Percentiles rank a stretch among this genome's conserved stretches.
Conservation (phyloP, 805 yeast genomes). For the Kuraishia piskuri region DNA sequence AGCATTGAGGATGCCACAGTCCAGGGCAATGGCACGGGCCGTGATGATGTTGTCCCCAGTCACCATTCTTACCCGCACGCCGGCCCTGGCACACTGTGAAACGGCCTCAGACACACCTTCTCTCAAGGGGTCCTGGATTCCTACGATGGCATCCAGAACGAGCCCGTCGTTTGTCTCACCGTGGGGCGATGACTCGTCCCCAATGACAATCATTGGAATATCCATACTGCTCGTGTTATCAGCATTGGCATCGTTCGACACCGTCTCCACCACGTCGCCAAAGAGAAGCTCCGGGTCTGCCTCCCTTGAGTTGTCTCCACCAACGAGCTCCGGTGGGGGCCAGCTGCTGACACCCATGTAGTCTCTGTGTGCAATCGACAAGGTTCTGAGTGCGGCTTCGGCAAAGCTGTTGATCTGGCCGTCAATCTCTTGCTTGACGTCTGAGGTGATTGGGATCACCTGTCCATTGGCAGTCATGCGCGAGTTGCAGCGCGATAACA, state of each 20-base stretch:
- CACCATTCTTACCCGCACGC: conserved; percentile 94
- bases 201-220: conserved; percentile 20
- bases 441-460: conserved; percentile 19
- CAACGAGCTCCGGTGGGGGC: conserved; percentile 53
- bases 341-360: conserved; percentile 38
- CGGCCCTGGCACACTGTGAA: conserved; percentile 76
- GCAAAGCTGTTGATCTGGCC: conserved; percentile 44
- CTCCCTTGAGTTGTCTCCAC: conserved; percentile 21
- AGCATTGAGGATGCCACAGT: conserved; percentile 68
- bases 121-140: conserved; percentile 92
- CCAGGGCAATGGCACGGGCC: conserved; percentile 83
- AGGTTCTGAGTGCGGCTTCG: conserved; percentile 73
- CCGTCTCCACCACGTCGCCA: conserved; percentile 20
- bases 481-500: conserved; percentile 51
- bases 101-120: conserved; percentile 89
- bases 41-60: conserved; percentile 94
- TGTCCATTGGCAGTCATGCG: conserved; percentile 23
- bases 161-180: conserved; percentile 23
- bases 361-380: conserved; percentile 80
- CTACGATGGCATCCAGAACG: conserved; percentile 68
- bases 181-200: conserved; percentile 9
- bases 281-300: conserved; percentile 37
- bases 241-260: conserved; percentile 11
- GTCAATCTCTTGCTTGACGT: conserved; percentile 19
- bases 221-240: conserved; percentile 2